These are phyloP conservation scores for Pistacia integerrima DNA, from an alignment of 345 rosid species.

Conservation along the genomic window DNA sequence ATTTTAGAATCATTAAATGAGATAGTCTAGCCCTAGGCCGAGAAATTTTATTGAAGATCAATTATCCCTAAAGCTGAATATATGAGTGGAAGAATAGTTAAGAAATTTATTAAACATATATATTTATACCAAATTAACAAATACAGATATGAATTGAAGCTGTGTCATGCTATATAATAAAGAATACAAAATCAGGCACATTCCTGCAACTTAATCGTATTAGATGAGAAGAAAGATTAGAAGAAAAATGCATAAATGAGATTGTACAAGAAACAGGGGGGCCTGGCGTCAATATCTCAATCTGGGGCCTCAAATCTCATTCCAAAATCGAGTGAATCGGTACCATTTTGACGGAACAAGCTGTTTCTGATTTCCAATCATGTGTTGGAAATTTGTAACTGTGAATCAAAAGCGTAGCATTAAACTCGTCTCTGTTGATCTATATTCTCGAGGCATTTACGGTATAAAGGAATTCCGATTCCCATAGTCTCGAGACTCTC, in stretches of 20 bases:
- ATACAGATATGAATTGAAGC: constrained; percentile 7
- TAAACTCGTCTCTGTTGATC: constrained; percentile 11
- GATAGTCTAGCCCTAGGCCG: too few relatives aligned
- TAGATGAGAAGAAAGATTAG: constrained; percentile 11
- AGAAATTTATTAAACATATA: neutral
- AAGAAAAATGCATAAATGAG: constrained; percentile 8
- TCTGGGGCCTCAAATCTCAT: constrained; percentile 12
- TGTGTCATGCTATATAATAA: constrained; percentile 9
- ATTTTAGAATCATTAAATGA: neutral
- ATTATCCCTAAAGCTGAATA: neutral
- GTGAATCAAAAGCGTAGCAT: constrained; percentile 2
- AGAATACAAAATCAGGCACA: constrained; percentile 18
- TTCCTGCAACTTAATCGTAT: constrained; percentile 17
- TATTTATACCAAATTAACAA: neutral
- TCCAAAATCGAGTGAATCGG: constrained; percentile 13
- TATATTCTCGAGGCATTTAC: constrained; percentile 14
- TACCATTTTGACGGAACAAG: neutral
- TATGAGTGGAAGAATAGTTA: neutral
- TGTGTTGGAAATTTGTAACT: neutral
- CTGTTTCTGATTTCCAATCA: neutral
- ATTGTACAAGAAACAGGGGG: constrained; percentile 20
- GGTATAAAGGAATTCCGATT: constrained; percentile 43
- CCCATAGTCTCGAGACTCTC: constrained; percentile 53
- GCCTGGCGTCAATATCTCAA: constrained; percentile 20
- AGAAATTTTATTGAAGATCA: neutral